Evolutionary conservation across 1,139 yeast genomes (phyloP).

Genomic region (Lodderomyces oxycetoniae): DNA sequence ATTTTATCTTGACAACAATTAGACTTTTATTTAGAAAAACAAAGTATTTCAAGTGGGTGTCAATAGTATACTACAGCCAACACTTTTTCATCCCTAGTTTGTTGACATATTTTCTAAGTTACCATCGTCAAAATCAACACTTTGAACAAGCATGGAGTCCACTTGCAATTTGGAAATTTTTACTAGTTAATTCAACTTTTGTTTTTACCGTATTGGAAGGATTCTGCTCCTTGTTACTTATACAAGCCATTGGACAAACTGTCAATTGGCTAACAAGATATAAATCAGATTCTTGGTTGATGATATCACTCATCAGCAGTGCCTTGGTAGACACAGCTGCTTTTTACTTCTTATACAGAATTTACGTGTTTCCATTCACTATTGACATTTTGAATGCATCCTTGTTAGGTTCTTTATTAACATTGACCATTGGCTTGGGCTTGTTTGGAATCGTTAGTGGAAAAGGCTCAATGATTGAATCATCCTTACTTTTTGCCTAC

Average conservation of each 20-base stretch:
- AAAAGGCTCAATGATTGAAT: slow-evolving; percentile 83
- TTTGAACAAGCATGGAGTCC: slow-evolving; percentile 13
- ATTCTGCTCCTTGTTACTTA: slow-evolving; percentile 79
- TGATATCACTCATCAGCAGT: slow-evolving; percentile 66
- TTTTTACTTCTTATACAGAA: slow-evolving; percentile 73
- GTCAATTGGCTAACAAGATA: slow-evolving; percentile 66
- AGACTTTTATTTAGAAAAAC: slow-evolving; percentile 51
- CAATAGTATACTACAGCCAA: slow-evolving; percentile 71
- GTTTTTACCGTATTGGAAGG: slow-evolving; percentile 88
- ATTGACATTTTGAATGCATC: slow-evolving; percentile 75
- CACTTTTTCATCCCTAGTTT: slow-evolving; percentile 80
- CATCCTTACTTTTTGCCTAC: slow-evolving; percentile 80
- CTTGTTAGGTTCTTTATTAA: slow-evolving; percentile 76
- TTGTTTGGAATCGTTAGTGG: slow-evolving; percentile 80
- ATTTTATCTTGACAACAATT: slow-evolving; percentile 68
- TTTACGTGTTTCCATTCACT: slow-evolving; percentile 71
- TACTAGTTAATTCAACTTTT: slow-evolving; percentile 78
- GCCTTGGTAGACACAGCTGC: slow-evolving; percentile 75
- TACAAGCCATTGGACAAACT: slow-evolving; percentile 87
- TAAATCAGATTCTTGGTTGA: slow-evolving; percentile 75
- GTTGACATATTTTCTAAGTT: slow-evolving; percentile 65
- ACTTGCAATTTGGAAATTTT: slow-evolving; percentile 54
- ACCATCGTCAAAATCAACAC: slow-evolving; percentile 18
- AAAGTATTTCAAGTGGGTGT: slow-evolving; percentile 48
- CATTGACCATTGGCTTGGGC: slow-evolving; percentile 70